These are phyloP conservation scores for Diddensiella santjacobensis DNA, from an alignment of 805 yeast genomes.

Conservation along the genomic window DNA sequence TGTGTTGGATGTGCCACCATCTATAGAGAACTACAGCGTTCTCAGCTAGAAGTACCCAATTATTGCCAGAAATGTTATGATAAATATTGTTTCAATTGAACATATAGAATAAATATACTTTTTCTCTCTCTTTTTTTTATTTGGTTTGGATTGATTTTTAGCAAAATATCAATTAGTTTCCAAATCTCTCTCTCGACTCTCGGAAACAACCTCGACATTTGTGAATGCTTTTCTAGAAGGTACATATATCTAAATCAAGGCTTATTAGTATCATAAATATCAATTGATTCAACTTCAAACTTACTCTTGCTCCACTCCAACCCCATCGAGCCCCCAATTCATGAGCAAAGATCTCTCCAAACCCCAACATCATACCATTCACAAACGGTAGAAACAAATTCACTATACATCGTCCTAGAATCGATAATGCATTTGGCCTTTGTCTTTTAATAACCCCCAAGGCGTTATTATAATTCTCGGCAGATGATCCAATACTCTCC, in stretches of 20 bases:
- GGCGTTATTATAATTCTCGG: not conserved
- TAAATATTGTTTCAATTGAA: slow-evolving; percentile 49
- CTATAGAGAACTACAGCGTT: slow-evolving; percentile 73
- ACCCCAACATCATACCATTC: slow-evolving; percentile 93
- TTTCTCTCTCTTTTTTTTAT: not conserved
- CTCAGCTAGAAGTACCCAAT: slow-evolving; percentile 52
- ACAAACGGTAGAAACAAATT: slow-evolving; percentile 81
- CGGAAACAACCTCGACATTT: slow-evolving; percentile 1
- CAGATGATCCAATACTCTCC: not conserved
- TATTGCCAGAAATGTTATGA: slow-evolving; percentile 72
- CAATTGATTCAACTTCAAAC: not conserved
- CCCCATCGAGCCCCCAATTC: slow-evolving; percentile 80
- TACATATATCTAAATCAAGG: not conserved
- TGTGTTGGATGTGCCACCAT: slow-evolving; percentile 84
- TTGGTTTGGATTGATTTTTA: no score
- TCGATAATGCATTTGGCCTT: slow-evolving; percentile 6
- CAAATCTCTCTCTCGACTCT: not conserved
- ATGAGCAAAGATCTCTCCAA: slow-evolving; percentile 92
- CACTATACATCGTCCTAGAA: slow-evolving; percentile 40
- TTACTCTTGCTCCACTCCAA: slow-evolving; percentile 67
- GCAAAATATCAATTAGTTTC: no score
- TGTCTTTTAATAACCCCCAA: not conserved
- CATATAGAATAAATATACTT: not conserved
- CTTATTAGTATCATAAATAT: no score
- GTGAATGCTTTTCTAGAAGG: not conserved